These are phyloP conservation scores for Tetragonia tetragonoides DNA, from an alignment of 148 eudicot species.

Conservation along the genomic window DNA sequence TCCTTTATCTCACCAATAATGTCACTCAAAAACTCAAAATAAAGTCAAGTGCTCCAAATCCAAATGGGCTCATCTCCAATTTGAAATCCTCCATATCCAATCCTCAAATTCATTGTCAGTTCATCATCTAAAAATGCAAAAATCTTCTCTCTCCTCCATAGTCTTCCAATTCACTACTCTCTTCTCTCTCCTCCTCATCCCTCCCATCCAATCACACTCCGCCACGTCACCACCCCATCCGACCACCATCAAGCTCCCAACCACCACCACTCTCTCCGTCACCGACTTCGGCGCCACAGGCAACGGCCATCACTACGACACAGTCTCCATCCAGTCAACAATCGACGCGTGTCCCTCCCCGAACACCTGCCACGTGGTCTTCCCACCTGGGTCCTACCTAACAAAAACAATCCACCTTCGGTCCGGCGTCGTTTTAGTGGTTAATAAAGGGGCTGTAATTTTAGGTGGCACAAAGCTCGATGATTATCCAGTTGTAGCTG, in stretches of 20 bases:
- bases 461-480: slow-evolving; percentile 63
- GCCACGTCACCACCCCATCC: slow-evolving; percentile 40
- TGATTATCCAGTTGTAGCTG: slow-evolving; percentile 55
- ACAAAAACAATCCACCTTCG: slow-evolving; percentile 62
- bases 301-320: slow-evolving; percentile 68
- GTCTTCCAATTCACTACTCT: not conserved
- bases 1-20: too few species aligned
- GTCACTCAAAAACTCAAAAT: too few species aligned
- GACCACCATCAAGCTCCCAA: slow-evolving; percentile 6
- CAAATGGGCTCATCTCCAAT: too few species aligned
- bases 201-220: slow-evolving; percentile 41
- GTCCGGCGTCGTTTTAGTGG: slow-evolving; percentile 69
- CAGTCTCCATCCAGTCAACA: slow-evolving; percentile 73
- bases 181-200: not conserved
- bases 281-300: slow-evolving; percentile 73
- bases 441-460: slow-evolving; percentile 46
- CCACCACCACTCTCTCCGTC: slow-evolving; percentile 49
- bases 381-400: slow-evolving; percentile 73
- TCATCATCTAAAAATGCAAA: too few species aligned
- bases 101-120: too few species aligned
- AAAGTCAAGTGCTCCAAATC: too few species aligned
- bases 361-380: slow-evolving; percentile 55
- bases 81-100: too few species aligned
- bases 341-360: slow-evolving; percentile 68
- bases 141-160: not conserved